A percentile compares a stretch with the other conserved stretches of the same genome.
These are phyloP conservation scores for Schrenkiella parvula DNA, from an alignment of 345 rosid genomes.

Conservation along the genomic window DNA sequence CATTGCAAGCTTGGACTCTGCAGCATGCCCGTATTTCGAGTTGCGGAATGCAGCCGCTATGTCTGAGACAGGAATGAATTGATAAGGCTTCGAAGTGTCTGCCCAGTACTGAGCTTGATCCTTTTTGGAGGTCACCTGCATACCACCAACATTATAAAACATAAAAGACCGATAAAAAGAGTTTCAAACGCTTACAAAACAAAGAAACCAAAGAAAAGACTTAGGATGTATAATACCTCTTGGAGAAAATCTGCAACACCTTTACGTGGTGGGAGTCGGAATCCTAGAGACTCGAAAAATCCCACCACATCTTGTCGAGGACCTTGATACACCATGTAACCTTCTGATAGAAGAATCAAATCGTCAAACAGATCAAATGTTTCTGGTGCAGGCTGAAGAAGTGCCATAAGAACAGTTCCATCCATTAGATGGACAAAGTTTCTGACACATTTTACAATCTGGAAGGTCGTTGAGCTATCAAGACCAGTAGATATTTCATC, in stretches of 20 bases:
- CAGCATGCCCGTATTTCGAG: conserved; percentile 55
- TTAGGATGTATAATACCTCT: conserved; percentile 51
- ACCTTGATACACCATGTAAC: conserved; percentile 80
- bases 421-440: conserved; percentile 92
- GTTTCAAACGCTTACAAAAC: background rate
- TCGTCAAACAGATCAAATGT: conserved; percentile 93
- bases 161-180: conserved; percentile 4
- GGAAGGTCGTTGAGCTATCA: conserved; percentile 90
- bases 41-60: conserved; percentile 66
- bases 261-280: conserved; percentile 71
- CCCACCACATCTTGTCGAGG: conserved; percentile 65
- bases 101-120: conserved; percentile 99
- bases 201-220: background rate
- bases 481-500: conserved; percentile 98
- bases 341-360: conserved; percentile 75
- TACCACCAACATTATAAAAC: background rate
- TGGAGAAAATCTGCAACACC: conserved; percentile 96
- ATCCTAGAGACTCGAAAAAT: conserved; percentile 88
- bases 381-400: conserved; percentile 98
- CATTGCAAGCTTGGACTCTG: conserved; percentile 45
- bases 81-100: conserved; percentile 65
- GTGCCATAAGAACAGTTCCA: conserved; percentile 85
- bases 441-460: conserved; percentile 73
- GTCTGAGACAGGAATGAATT: conserved; percentile 54
- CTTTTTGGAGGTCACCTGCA: conserved; percentile 83